A percentile compares a stretch with the other conserved stretches of the same genome.
phyloP scores from a whole-genome alignment of 768 basidiomycete genomes.

The Strobilomyces dryophilus region DNA sequence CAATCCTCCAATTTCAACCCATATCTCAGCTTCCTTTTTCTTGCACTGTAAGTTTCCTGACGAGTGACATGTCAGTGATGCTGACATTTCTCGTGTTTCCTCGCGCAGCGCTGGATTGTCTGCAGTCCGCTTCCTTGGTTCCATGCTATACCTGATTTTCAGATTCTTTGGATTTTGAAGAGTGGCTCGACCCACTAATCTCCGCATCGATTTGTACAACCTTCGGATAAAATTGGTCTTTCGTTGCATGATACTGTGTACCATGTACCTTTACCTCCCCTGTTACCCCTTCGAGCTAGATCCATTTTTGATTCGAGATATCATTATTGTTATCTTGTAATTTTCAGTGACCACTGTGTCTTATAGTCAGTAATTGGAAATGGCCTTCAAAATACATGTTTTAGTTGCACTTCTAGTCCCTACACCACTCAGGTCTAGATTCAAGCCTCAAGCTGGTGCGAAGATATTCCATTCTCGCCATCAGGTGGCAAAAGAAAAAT shows the following conservation, averaged over 20 bases:
- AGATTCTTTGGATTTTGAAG: constrained; percentile 60
- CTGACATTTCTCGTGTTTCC: constrained; percentile 4
- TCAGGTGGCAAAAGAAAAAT: too few species aligned
- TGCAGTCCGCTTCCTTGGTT: constrained; percentile 76
- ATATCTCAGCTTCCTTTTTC: constrained; percentile 84
- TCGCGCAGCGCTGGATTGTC: constrained; percentile 66
- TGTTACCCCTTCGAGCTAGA: neutral
- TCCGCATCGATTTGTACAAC: neutral
- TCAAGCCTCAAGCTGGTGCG: too few species aligned
- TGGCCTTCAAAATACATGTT: neutral
- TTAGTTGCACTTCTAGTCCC: neutral
- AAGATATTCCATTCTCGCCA: too few species aligned
- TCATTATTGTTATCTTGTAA: constrained; percentile 1
- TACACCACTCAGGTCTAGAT: too few species aligned
- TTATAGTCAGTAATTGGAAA: neutral
- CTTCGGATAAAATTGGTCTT: neutral
- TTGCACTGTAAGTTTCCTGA: constrained; percentile 41
- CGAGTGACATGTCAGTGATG: neutral
- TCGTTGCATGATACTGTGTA: constrained; percentile 8
- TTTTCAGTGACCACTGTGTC: neutral
- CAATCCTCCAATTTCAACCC: constrained; percentile 72
- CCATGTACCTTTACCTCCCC: constrained; percentile 12
- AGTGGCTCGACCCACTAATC: neutral
- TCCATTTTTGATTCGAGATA: neutral
- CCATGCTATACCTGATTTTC: constrained; percentile 73